Evolutionary conservation across 371 early-diverging fungal species (phyloP).

Genomic region (Actinomortierella ambigua): DNA sequence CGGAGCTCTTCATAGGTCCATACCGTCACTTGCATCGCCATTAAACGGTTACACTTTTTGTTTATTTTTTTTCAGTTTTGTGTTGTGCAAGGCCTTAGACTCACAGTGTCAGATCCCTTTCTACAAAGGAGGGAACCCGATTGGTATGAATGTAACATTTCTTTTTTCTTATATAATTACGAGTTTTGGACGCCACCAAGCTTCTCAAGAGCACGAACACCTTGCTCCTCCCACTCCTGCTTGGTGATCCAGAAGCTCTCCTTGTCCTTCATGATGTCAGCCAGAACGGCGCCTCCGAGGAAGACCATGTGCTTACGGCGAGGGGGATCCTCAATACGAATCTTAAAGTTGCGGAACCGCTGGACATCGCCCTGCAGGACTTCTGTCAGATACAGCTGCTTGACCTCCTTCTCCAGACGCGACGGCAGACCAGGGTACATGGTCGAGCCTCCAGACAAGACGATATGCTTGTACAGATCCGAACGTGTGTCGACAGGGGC

Average conservation of each 20-base stretch:
- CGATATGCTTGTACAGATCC: conserved; percentile 95
- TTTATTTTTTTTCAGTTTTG: no score
- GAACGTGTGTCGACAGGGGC: conserved; percentile 93
- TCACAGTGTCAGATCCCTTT: no score
- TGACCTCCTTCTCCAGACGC: conserved; percentile 96
- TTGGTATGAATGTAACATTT: no score
- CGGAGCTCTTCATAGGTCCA: no score
- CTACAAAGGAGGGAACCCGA: no score
- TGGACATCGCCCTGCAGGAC: conserved; percentile 86
- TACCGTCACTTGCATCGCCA: no score
- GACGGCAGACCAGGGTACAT: conserved; percentile 98
- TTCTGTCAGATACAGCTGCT: conserved; percentile 90
- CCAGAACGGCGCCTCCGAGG: conserved; percentile 97
- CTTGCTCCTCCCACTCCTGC: conserved; percentile 94
- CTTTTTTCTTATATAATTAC: no score
- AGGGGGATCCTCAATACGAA: conserved; percentile 97
- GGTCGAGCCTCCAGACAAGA: conserved; percentile 96
- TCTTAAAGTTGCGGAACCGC: conserved; percentile 92
- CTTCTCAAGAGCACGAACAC: conserved; percentile 81
- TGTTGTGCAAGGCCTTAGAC: no score
- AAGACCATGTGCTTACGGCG: conserved; percentile 98
- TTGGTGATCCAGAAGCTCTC: conserved; percentile 93
- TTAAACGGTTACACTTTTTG: no score
- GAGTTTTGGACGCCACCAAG: conserved; percentile 48
- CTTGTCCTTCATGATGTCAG: conserved; percentile 93